Conservation (phyloP, 1,284 basidiomycete species). For the Agroathelia rolfsii region DNA sequence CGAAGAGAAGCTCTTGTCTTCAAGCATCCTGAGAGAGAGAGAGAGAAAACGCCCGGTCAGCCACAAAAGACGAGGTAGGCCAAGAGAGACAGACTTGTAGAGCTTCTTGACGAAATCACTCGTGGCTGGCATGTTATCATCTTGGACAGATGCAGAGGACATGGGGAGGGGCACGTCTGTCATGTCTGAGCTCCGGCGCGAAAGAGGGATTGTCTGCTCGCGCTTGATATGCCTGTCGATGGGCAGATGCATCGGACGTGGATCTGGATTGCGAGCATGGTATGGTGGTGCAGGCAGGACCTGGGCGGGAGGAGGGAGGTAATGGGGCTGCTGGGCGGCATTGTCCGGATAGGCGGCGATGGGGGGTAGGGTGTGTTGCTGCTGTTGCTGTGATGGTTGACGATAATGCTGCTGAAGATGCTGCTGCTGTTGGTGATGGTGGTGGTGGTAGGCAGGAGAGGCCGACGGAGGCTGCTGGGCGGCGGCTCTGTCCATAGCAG, state of each 20-base stretch:
- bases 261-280: too few species aligned
- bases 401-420: conserved; percentile 13
- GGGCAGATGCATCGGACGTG: too few species aligned
- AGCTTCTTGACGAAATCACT: conserved; percentile 76
- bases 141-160: conserved; percentile 14
- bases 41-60: conserved; percentile 6
- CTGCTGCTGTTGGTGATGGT: conserved; percentile 15
- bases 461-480: conserved; percentile 13
- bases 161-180: conserved; percentile 12
- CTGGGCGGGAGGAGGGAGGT: too few species aligned
- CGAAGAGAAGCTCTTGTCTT: conserved; percentile 64
- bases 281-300: too few species aligned
- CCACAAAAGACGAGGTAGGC: conserved; percentile 5
- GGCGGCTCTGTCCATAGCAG: too few species aligned
- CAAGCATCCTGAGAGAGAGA: conserved; percentile 71
- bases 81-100: conserved; percentile 58
- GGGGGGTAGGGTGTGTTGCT: too few species aligned
- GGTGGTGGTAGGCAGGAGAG: conserved; percentile 9
- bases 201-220: conserved; percentile 16
- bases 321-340: too few species aligned
- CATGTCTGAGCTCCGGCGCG: conserved; percentile 13
- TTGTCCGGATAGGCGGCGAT: too few species aligned
- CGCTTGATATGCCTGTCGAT: conserved; percentile 21
- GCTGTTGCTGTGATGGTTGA: too few species aligned
- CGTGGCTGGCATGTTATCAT: conserved; percentile 57